These are phyloP conservation scores for Lipomyces starkeyi DNA, from an alignment of 805 yeast genomes.

Conservation along the genomic window DNA sequence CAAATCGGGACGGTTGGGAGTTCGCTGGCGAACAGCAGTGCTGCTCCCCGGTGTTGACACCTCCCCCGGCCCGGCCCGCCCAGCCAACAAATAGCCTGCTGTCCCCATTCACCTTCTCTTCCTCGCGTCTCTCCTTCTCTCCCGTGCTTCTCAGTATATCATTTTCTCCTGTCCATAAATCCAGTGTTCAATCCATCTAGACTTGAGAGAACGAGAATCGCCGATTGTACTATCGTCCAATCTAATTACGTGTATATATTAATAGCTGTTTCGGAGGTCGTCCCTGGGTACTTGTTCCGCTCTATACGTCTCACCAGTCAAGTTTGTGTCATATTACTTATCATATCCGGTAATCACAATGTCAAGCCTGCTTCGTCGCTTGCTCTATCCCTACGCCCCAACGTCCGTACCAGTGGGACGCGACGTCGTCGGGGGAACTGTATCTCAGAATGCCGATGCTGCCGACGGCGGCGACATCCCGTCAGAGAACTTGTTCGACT, in stretches of 20 bases:
- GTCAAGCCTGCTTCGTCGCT: slow-evolving; percentile 16
- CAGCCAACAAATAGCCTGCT: slow-evolving; percentile 8
- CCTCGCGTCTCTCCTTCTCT: slow-evolving; percentile 4
- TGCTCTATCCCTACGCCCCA: slow-evolving; percentile 10
- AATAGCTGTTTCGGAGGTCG: background rate
- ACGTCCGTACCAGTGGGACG: slow-evolving; percentile 5
- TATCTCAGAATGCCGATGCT: slow-evolving; percentile 12
- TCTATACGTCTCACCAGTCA: background rate
- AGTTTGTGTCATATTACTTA: background rate
- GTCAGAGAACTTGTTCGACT: background rate
- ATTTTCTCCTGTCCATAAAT: background rate
- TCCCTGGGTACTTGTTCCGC: background rate
- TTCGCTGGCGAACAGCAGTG: background rate
- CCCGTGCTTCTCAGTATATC: slow-evolving; percentile 1
- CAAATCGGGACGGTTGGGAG: slow-evolving; percentile 18
- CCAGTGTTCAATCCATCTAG: background rate
- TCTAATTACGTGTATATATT: background rate
- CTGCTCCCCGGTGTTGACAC: background rate
- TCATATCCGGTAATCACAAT: background rate
- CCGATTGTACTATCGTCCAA: background rate
- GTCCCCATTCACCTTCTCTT: slow-evolving; percentile 8
- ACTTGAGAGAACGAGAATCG: slow-evolving; percentile 4
- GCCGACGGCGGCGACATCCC: background rate
- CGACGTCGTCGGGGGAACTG: background rate
- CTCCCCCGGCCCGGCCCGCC: slow-evolving; percentile 19